Percentiles rank a stretch among this genome's conserved stretches.
These are phyloP conservation scores for Candida loeiensis DNA, from an alignment of 805 yeast species.

Conservation along the genomic window DNA sequence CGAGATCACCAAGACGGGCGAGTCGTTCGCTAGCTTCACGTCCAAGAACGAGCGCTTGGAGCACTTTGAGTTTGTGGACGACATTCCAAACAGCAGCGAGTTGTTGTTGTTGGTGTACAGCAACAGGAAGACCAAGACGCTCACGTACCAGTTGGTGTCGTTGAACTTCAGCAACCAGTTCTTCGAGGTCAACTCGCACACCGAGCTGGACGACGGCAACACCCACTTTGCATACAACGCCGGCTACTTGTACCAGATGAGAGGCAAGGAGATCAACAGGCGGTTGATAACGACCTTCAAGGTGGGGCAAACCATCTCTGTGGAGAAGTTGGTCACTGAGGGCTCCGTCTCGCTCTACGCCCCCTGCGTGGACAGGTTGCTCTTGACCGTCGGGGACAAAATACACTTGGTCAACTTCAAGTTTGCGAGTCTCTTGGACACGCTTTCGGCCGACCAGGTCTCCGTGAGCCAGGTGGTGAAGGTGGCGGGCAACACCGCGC, in stretches of 20 bases:
- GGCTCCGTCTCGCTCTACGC: constrained; percentile 34
- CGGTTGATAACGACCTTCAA: constrained; percentile 23
- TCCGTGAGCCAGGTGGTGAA: constrained; percentile 25
- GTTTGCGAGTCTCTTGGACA: constrained; percentile 38
- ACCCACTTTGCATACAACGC: constrained; percentile 21
- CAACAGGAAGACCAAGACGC: constrained; percentile 4
- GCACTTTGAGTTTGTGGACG: constrained; percentile 25
- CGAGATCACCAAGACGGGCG: constrained; percentile 9
- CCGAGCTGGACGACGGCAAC: constrained; percentile 7
- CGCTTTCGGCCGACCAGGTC: constrained; percentile 26
- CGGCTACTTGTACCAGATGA: constrained; percentile 25
- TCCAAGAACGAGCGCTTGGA: constrained; percentile 25
- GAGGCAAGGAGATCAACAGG: constrained; percentile 17
- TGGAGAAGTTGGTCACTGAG: too few relatives aligned
- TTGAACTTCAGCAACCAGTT: constrained; percentile 16
- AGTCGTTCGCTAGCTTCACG: constrained; percentile 8
- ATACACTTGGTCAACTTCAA: constrained; percentile 44
- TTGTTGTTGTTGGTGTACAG: constrained; percentile 19
- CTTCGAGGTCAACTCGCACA: constrained; percentile 20
- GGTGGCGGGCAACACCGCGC: constrained; percentile 43
- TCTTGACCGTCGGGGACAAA: constrained; percentile 38
- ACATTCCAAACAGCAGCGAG: constrained; percentile 19
- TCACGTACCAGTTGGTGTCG: constrained; percentile 24
- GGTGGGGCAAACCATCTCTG: constrained; percentile 17
- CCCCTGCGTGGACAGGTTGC: constrained; percentile 45